Base-by-base conservation (phyloP, 2,329 filamentous ascomycete genomes). In the Stemphylium vesicarium region DNA sequence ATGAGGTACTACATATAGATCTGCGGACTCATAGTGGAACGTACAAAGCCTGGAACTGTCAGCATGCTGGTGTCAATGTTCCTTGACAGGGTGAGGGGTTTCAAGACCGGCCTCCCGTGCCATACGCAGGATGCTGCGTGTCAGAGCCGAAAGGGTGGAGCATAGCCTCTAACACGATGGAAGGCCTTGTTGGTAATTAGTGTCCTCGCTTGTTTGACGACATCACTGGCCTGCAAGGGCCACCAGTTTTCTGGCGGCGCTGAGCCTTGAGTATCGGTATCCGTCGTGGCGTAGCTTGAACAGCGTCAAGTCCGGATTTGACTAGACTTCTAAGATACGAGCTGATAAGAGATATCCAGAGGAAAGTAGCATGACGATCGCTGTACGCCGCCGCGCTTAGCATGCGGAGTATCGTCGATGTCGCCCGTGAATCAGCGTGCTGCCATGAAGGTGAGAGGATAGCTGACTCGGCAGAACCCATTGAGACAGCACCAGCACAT, bases 1-100 rank as follows among this genome's bases (percentile, higher is more conserved):
- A 50, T 44, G 35, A 38, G 33, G 42, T 54, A 46, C 62, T 72
- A 69, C 62, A 72, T 72, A 73, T 73, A 72, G 26, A 59, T 38
- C 53, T 43, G 48, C 52, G 44, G 38, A 47, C 43, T 44, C 43
- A 64, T 59, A 51, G 59, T 62, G 57, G 52, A 53, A 63, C 56
- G 20, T 53, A 44, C 42, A 59, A 36, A 61, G 62, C 42, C 56
- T 50, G 60, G 45, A 50, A 41, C 52, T 46, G 50, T 50, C 58
- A 60, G 55, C 53, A 53, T 47, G 56, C 50, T 52, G 56, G 59
- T 52, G 53, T 50, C 51, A 48, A 56, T 42, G 53, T 50, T 44
- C 39, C 50, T 39, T 44, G 13, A 50, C 50, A 43, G 38, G 50
- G 55, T 61, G 59, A 60, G 45, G 46, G 50, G 58, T 65, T 69